Evolutionary conservation across 768 basidiomycete genomes (phyloP).

Genomic region (Podaxis sp.): DNA sequence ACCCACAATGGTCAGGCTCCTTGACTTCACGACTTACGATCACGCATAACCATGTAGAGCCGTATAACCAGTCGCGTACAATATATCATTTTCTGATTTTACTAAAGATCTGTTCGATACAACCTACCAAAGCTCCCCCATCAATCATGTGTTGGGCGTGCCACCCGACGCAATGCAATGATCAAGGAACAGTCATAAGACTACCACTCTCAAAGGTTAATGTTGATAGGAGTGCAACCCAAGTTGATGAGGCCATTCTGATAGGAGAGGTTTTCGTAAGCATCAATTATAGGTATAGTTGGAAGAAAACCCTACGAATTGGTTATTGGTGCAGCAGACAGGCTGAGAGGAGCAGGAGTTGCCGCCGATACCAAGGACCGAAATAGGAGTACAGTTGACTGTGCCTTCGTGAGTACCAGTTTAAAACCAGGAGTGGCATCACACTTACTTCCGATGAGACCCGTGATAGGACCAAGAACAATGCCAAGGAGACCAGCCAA

Average conservation of each 20-base stretch:
- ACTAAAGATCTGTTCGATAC: too few species aligned
- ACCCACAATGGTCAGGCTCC: too few species aligned
- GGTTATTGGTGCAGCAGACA: slow-evolving; percentile 13
- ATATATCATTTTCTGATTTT: too few species aligned
- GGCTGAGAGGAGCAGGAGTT: slow-evolving; percentile 20
- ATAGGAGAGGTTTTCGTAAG: neutral
- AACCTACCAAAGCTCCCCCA: too few species aligned
- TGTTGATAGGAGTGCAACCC: slow-evolving; percentile 5
- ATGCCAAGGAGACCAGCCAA: slow-evolving; percentile 14
- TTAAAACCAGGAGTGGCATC: neutral
- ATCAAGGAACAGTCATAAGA: too few species aligned
- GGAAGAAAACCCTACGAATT: neutral
- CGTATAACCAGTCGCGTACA: too few species aligned
- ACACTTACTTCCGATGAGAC: slow-evolving; percentile 18
- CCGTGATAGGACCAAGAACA: slow-evolving; percentile 21
- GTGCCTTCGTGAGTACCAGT: neutral
- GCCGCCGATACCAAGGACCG: slow-evolving; percentile 23
- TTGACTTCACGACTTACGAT: too few species aligned
- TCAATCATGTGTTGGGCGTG: too few species aligned
- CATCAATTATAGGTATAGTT: neutral
- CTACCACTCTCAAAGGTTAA: neutral
- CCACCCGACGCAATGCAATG: too few species aligned
- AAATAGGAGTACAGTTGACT: slow-evolving; percentile 27
- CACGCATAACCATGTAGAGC: too few species aligned
- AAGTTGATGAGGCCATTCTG: slow-evolving; percentile 6